These are phyloP conservation scores for Hericium alpestre DNA, from an alignment of 768 basidiomycete genomes.

Conservation along the genomic window DNA sequence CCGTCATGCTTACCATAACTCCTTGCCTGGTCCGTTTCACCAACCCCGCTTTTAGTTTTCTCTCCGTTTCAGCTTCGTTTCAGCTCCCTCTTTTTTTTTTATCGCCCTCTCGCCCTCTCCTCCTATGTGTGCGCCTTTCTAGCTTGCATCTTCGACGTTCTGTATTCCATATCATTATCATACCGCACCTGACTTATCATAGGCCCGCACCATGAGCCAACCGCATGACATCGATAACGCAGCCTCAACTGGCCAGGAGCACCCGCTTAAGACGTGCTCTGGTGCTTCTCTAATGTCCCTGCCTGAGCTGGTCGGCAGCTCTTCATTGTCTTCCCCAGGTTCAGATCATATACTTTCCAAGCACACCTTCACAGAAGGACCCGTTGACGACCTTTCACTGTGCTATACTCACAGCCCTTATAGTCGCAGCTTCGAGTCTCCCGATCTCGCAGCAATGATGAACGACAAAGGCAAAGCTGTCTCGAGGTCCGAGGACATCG, in stretches of 20 bases:
- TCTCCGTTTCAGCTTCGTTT: background rate
- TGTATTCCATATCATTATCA: slow-evolving; percentile 3
- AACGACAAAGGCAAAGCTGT: slow-evolving; percentile 45
- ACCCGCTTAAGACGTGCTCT: slow-evolving; percentile 29
- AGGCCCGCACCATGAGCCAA: slow-evolving; percentile 29
- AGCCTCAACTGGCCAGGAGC: slow-evolving; percentile 40
- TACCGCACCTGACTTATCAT: slow-evolving; percentile 7
- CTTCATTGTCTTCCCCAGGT: background rate
- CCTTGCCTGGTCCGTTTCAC: background rate
- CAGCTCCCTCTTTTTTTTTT: background rate
- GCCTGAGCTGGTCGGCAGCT: background rate
- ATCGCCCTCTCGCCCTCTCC: slow-evolving; percentile 3
- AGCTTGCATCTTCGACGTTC: slow-evolving; percentile 8
- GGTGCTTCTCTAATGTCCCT: slow-evolving; percentile 1
- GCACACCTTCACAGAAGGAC: background rate
- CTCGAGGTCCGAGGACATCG: slow-evolving; percentile 44
- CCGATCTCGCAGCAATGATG: background rate
- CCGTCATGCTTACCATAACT: background rate
- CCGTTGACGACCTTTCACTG: background rate
- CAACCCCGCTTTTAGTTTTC: background rate
- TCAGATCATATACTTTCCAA: background rate
- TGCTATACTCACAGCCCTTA: background rate
- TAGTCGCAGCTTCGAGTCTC: background rate
- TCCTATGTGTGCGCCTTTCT: slow-evolving; percentile 1
- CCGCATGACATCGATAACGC: slow-evolving; percentile 41